Conservation (phyloP, 805 yeast genomes). For the Saccharomycopsis schoenii region DNA sequence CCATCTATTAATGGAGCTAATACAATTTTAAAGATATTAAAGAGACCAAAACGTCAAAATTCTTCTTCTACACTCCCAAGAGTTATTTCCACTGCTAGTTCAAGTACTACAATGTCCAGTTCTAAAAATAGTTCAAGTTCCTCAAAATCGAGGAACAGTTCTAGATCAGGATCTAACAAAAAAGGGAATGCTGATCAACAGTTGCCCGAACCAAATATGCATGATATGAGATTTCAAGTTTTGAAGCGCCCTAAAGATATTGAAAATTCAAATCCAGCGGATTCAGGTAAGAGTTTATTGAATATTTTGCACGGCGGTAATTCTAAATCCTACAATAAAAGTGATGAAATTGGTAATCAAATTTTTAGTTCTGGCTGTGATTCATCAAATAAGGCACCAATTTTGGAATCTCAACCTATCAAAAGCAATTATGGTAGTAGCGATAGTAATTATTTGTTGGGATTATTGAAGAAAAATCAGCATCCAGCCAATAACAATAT, state of each 20-base stretch:
- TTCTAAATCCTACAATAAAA: background rate
- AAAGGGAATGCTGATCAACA: background rate
- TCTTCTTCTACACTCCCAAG: background rate
- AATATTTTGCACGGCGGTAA: background rate
- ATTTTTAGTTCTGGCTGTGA: background rate
- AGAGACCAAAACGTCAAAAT: background rate
- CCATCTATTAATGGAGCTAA: background rate
- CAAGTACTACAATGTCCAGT: background rate
- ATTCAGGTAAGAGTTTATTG: background rate
- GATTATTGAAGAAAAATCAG: background rate
- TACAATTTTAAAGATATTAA: background rate
- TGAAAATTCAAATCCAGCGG: background rate
- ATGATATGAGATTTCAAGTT: background rate
- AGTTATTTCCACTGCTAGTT: background rate
- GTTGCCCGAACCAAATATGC: background rate
- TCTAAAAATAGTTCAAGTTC: background rate
- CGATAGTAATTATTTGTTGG: background rate
- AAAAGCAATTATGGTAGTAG: background rate
- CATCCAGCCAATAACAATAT: background rate
- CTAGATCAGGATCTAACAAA: background rate
- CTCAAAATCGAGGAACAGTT: background rate
- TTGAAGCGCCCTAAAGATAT: background rate
- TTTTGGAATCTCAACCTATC: background rate
- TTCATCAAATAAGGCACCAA: background rate
- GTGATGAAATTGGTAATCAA: background rate